phyloP scores from a whole-genome alignment of 2,329 filamentous ascomycete genomes.

The Dactylellina drechsleri region DNA sequence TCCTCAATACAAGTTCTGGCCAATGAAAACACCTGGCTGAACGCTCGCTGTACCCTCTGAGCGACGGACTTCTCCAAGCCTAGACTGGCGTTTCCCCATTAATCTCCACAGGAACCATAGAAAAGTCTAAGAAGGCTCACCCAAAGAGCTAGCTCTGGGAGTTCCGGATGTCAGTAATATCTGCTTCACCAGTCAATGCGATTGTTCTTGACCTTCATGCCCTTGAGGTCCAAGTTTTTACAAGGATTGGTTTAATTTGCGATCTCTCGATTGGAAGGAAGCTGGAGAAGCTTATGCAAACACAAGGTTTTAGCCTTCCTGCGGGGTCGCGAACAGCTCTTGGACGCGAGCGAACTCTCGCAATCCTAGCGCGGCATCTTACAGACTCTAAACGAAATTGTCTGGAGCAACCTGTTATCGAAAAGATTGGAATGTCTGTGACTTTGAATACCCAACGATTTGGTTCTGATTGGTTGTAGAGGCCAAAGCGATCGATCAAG shows the following conservation, averaged over 20 bases:
- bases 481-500: conserved; percentile 32
- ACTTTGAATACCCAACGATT: conserved; percentile 9
- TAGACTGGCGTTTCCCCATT: conserved; percentile 1
- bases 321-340: conserved; percentile 30
- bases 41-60: conserved; percentile 15
- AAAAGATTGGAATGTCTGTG: neutral
- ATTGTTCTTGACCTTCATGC: conserved; percentile 12
- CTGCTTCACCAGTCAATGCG: conserved; percentile 12
- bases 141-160: too few relatives aligned
- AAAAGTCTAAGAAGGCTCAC: too few relatives aligned
- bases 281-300: conserved; percentile 22
- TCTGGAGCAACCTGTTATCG: neutral
- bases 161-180: neutral
- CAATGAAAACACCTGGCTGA: conserved; percentile 31
- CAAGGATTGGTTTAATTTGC: conserved; percentile 26
- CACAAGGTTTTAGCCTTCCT: conserved; percentile 30
- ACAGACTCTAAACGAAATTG: conserved; percentile 8
- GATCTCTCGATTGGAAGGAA: conserved; percentile 8
- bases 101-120: conserved; percentile 42
- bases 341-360: conserved; percentile 37
- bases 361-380: conserved; percentile 15
- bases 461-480: conserved; percentile 16
- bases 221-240: neutral
- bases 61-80: conserved; percentile 22
- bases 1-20: conserved; percentile 16